Base-by-base conservation (phyloP, 306 rosid genomes). In the Acacia melanoxylon region DNA sequence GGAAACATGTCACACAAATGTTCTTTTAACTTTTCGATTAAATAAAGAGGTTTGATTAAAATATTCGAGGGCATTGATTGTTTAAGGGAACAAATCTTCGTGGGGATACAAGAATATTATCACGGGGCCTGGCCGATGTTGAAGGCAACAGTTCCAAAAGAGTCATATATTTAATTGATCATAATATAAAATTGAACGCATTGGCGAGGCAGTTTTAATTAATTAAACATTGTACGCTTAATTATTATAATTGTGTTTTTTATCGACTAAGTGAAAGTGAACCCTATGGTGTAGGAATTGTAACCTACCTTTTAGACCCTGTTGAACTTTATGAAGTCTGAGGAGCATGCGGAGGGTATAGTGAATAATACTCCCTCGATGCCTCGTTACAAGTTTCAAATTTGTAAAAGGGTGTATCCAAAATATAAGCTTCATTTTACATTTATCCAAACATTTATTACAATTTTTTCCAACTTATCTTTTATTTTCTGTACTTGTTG, bases 21-120 rank as follows among this genome's bases (percentile, higher is more conserved):
- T 24, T 24, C 0, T 4, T 10, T 68, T 68, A 31, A 31, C 4
- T 19, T 66, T 33, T 51, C 10, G 6, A 68, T 75, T 54, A 52
- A 35, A 31, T 12, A 46, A 65, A 76, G 10, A 76, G 52, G 48
- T 33, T 22, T 24, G 37, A 24, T 45, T 69, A 51, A 16, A 22
- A 40, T 6, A 2, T 16, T 78, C 24, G 33, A 40, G 24, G 2
- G 8, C 37, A 16, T 76, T 61, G 33, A 5, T 72, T 77, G 42
- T 71, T 72, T 81, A 81, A 77, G 74, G 77, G 72, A 78, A 73
- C 80, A 85, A 44, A 81, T 76, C 80, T 72, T 65, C 72, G 44
- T 76, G 22, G 75, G 75, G 87, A 71, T 10, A 17, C 61, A 7
- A 49, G 1, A 79, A 35, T 70, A 3, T 27, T 31, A 63, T 76